Evolutionary conservation across 371 early-diverging fungal genomes (phyloP), one percentile per base, ranked within the genome.

Genomic region (Gilbertella persicaria): DNA sequence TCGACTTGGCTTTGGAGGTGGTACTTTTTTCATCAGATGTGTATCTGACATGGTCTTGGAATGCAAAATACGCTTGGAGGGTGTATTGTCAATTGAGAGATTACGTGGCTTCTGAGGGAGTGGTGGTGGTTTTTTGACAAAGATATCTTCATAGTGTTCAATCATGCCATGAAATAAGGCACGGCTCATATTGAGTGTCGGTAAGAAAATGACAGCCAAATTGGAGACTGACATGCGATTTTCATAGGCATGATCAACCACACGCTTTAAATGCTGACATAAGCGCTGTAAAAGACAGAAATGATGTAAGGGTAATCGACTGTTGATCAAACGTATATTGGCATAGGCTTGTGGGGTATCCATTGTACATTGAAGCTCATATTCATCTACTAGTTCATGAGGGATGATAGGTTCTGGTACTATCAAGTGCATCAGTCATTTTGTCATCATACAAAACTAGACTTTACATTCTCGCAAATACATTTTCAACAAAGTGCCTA

Each of bases 161-260:
- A 79, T 59, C 58, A 79, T 68, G 24, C 73, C 72, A 28, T 73
- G 75, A 49, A 92, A 89, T 13, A 94, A 62, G 5, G 78, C 74
- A 26, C 90, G 84, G 1, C 87, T 83, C 16, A 93, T 83, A 19
- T 85, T 83, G 2, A 91, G 66, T 0, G 89, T 91, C 6, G 91
- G 91, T 24, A 88, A 83, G 65, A 93, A 93, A 1, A 93, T 87
- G 14, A 92, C 78, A 0, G 87, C 89, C 19, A 93, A 75, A 60
- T 93, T 93, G 12, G 85, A 80, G 5, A 85, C 75, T 9, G 81
- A 89, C 93, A 93, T 93, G 51, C 86, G 82, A 62, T 90, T 93
- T 16, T 62, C 66, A 28, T 69, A 70, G 28, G 72, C 70, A 28
- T 79, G 62, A 48, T 82, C 81, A 3, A 84, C 86, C 10, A 93